A percentile compares a stretch with the other conserved stretches of the same genome.
Conservation (phyloP, 106 monocot genomes). For the Agapanthus africanus region DNA sequence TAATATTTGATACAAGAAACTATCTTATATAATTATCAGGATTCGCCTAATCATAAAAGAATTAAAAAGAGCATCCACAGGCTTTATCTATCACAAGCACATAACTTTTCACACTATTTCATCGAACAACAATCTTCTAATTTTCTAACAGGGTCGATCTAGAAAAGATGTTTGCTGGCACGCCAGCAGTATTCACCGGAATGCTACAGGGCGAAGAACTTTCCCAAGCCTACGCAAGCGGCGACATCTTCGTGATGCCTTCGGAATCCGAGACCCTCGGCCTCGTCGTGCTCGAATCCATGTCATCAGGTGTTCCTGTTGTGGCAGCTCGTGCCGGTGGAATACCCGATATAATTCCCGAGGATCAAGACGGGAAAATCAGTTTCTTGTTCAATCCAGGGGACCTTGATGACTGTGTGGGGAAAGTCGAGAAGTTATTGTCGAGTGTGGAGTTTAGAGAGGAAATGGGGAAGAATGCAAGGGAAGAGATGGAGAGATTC, state of each 20-base stretch:
- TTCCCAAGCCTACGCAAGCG: conserved; percentile 85
- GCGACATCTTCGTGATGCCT: conserved; percentile 85
- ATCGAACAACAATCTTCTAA: no score
- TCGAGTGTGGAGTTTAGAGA: conserved; percentile 40
- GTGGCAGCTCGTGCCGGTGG: conserved; percentile 91
- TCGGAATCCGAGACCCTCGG: conserved; percentile 94
- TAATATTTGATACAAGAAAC: no score
- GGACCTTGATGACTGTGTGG: conserved; percentile 74
- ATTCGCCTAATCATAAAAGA: no score
- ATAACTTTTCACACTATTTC: no score
- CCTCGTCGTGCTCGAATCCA: conserved; percentile 78
- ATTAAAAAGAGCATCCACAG: no score
- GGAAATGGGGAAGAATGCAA: conserved; percentile 56
- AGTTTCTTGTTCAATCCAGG: conserved; percentile 71
- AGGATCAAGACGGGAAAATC: conserved; percentile 72
- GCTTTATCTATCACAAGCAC: no score
- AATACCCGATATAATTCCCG: conserved; percentile 73
- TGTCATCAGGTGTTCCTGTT: conserved; percentile 85
- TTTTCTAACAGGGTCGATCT: conserved; percentile 80
- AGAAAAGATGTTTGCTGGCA: conserved; percentile 79
- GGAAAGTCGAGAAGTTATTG: conserved; percentile 55
- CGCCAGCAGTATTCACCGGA: conserved; percentile 86
- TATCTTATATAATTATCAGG: no score
- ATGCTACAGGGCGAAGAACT: conserved; percentile 97
- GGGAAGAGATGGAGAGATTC: conserved; percentile 83